Base-by-base conservation (phyloP, 306 rosid species). In the Chamaecrista fasciculata region DNA sequence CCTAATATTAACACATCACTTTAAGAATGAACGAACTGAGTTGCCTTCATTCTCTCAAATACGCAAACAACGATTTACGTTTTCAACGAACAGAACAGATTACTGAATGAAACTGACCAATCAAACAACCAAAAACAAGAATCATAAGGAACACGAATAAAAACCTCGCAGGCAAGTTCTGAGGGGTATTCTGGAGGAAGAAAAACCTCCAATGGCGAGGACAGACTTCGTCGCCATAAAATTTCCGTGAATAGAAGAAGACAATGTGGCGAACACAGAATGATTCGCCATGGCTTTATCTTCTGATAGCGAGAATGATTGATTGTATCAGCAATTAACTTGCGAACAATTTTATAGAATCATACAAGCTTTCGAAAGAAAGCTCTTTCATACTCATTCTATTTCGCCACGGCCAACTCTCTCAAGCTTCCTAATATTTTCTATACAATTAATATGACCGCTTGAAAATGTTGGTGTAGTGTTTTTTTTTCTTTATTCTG, bases 121-220 rank as follows among this genome's bases (percentile, higher is more conserved):
- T 8, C 2, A 19, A 11, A 23, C 23, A 9, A 73, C 1, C 25
- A 62, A 47, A 26, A 33, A 15, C n/a, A n/a, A 65, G 0, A 15
- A 37, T 37, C 11, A 8, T 37, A 0, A 37, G 12, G 10, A 33
- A 33, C 36, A n/a, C 36, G 4, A 37, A 37, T 40, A 50, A 47
- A 14, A 66, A 91, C 97, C 97, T 84, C 87, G 91, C 56, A 85
- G 74, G 21, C 72, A 65, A 16, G 76, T 87, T 23, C 75, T 70
- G 73, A 73, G 76, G 36, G 67, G 70, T 56, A 73, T 80, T 48
- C 75, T 61, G 28, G 81, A 67, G 12, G 78, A 47, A 55, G 81
- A 72, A 34, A 84, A 33, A 33, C 36, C 36, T 33, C 36, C 4
- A 3, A 3, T 8, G 36, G 85, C 83, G 71, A 83, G 80, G 29